Base-by-base conservation (phyloP, 2,329 filamentous ascomycete genomes). In the Colletotrichum noveboracense region DNA sequence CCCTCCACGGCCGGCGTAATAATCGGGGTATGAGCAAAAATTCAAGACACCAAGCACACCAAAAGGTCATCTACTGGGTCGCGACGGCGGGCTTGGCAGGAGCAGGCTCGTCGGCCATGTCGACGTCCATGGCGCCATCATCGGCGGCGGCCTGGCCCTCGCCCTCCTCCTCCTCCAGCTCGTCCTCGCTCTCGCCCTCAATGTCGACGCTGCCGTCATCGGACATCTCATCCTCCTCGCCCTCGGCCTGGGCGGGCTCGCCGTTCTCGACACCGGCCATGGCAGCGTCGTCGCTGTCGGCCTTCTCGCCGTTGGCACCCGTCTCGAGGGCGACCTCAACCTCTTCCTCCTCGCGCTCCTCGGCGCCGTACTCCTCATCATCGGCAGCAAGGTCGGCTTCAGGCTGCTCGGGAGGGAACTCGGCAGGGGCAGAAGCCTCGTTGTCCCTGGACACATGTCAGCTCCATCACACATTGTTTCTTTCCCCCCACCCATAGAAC, bases 351-450 rank as follows among this genome's bases (percentile, higher is more conserved):
- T 95, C 95, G 18, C 92, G 92, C 84, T 98, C 96, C 71, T 98
- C 97, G 26, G 94, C 95, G 77, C 96, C 97, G 82, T 99, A 99
- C 79, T 94, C 92, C 30, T 94, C 94, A 80, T 98, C 97, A 80
- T 98, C 96, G 58, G 94, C 94, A 67, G 91, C 90, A 60, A 94
- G 90, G 82, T 99, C 97, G 69, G 96, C 97, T 84, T 99, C 97
- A 56, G 97, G 97, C 87, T 99, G 97, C 84, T 99, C 97, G 77
- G 97, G 97, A 34, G 97, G 97, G 85, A 95, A 99, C 86, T 99
- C 96, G 78, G 97, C 93, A 4, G 97, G 97, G 34, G 97, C 97
- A 83, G 96, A 97, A 79, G 96, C 96, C 82, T 99, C 97, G n/a
- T 95, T 97, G 83, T 99, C 97, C 96, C 96, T 98, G 18, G 38